Conservation (phyloP, 805 yeast genomes). For the Cyberlindnera sargentensis region DNA sequence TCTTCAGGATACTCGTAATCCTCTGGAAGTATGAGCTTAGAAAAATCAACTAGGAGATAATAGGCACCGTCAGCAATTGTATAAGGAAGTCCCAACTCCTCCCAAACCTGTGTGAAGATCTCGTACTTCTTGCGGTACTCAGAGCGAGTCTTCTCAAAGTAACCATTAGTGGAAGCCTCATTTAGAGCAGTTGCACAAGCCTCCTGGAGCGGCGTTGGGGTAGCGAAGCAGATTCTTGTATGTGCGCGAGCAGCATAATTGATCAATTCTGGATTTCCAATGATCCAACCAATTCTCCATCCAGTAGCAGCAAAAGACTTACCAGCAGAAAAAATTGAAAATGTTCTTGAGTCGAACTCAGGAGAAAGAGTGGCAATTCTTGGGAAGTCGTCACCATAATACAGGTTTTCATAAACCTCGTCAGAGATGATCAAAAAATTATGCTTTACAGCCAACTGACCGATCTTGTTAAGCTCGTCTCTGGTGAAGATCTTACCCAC, state of each 20-base stretch:
- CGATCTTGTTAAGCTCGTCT: slow-evolving; percentile 69
- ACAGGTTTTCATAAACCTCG: slow-evolving; percentile 92
- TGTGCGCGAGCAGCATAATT: slow-evolving; percentile 84
- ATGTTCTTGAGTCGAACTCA: slow-evolving; percentile 69
- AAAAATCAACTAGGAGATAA: slow-evolving; percentile 81
- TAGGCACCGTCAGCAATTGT: slow-evolving; percentile 92
- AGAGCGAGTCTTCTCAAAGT: slow-evolving; percentile 63
- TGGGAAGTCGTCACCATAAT: slow-evolving; percentile 60
- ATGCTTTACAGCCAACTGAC: slow-evolving; percentile 77
- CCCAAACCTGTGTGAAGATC: slow-evolving; percentile 70
- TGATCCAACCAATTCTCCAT: slow-evolving; percentile 96
- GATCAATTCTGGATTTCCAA: slow-evolving; percentile 78
- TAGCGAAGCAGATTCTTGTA: slow-evolving; percentile 86
- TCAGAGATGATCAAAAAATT: slow-evolving; percentile 81
- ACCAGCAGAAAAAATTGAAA: slow-evolving; percentile 96
- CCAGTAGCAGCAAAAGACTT: slow-evolving; percentile 99
- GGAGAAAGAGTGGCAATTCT: slow-evolving; percentile 80
- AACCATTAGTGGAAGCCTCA: slow-evolving; percentile 52
- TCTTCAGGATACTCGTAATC: slow-evolving; percentile 69
- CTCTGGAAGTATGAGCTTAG: slow-evolving; percentile 71
- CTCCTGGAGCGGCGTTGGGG: slow-evolving; percentile 89
- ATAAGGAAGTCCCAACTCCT: slow-evolving; percentile 82
- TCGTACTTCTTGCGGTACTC: slow-evolving; percentile 67
- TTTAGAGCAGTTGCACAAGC: slow-evolving; percentile 78
- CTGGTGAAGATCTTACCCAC: slow-evolving; percentile 82